A percentile compares a stretch with the other conserved stretches of the same genome.
Evolutionary conservation across 164 flowering plant genomes (phyloP).

Genomic region (Litsea cubeba): DNA sequence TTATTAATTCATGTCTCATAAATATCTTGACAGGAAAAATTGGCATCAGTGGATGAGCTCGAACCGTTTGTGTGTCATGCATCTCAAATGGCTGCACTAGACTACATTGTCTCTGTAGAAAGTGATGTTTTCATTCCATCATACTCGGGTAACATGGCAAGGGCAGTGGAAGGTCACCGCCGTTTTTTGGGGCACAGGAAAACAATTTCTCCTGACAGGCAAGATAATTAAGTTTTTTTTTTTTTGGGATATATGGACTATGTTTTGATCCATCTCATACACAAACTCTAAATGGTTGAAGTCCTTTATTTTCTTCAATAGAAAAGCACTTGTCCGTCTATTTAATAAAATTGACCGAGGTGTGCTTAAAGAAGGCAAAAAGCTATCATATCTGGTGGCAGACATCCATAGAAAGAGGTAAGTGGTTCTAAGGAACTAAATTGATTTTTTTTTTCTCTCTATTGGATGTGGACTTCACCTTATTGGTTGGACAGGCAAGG

Average conservation of each 20-base stretch:
- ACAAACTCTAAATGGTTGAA: neutral
- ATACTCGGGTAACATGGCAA: constrained; percentile 98
- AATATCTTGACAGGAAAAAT: constrained; percentile 56
- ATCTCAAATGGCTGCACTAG: constrained; percentile 97
- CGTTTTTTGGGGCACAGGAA: constrained; percentile 89
- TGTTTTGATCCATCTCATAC: no score
- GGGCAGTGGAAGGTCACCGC: constrained; percentile 97
- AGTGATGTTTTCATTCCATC: constrained; percentile 94
- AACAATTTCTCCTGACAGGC: constrained; percentile 92
- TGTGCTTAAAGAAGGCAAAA: constrained; percentile 56
- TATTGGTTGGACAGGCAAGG: constrained; percentile 62
- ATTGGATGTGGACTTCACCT: neutral
- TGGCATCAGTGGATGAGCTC: constrained; percentile 76
- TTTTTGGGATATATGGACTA: no score
- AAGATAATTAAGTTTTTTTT: constrained; percentile 6
- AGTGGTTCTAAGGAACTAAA: neutral
- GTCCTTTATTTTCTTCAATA: constrained; percentile 24
- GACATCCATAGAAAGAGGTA: constrained; percentile 79
- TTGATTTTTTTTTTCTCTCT: neutral
- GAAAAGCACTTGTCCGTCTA: constrained; percentile 71
- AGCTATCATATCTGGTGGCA: constrained; percentile 42
- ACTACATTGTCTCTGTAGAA: constrained; percentile 91
- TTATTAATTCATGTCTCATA: no score
- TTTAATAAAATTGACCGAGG: constrained; percentile 77
- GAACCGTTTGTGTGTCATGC: constrained; percentile 70